Conservation (phyloP, 176 grass and related monocot genomes). For the Musa troglodytarum region DNA sequence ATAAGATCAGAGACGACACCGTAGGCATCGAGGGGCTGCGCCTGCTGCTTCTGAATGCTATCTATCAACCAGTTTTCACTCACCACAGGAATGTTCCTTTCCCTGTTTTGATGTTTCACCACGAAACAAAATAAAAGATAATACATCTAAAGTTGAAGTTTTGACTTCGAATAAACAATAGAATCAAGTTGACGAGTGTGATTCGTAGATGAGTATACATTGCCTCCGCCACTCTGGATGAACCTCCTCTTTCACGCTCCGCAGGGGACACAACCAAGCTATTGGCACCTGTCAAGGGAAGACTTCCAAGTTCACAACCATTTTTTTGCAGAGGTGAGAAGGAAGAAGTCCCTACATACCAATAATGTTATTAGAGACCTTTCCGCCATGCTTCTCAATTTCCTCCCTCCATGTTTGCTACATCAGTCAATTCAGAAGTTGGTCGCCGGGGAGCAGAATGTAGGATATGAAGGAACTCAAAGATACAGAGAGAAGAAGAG, state of each 20-base stretch:
- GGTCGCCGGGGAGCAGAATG: no score
- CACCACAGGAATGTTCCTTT: slow-evolving; percentile 56
- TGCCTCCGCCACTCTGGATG: slow-evolving; percentile 59
- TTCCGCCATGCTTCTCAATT: slow-evolving; percentile 73
- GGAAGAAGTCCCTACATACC: slow-evolving; percentile 26
- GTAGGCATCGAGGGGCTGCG: slow-evolving; percentile 55
- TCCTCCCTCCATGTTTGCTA: slow-evolving; percentile 45
- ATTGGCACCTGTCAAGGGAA: slow-evolving; percentile 31
- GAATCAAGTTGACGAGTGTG: neutral
- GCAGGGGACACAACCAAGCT: slow-evolving; percentile 60
- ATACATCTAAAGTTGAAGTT: no score
- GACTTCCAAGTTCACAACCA: neutral
- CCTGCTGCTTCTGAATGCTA: slow-evolving; percentile 52
- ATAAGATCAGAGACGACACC: slow-evolving; percentile 66
- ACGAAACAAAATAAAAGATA: neutral
- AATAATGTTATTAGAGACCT: slow-evolving; percentile 43
- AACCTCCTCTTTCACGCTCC: slow-evolving; percentile 60
- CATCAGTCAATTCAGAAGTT: neutral
- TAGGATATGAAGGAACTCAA: neutral
- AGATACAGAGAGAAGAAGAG: neutral
- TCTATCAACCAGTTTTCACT: slow-evolving; percentile 88
- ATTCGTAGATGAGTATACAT: slow-evolving; percentile 32
- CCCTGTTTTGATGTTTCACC: slow-evolving; percentile 27
- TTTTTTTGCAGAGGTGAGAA: neutral
- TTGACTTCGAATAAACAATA: neutral